phyloP scores from a whole-genome alignment of 2,329 filamentous ascomycete genomes.

The Sporothrix mexicana region DNA sequence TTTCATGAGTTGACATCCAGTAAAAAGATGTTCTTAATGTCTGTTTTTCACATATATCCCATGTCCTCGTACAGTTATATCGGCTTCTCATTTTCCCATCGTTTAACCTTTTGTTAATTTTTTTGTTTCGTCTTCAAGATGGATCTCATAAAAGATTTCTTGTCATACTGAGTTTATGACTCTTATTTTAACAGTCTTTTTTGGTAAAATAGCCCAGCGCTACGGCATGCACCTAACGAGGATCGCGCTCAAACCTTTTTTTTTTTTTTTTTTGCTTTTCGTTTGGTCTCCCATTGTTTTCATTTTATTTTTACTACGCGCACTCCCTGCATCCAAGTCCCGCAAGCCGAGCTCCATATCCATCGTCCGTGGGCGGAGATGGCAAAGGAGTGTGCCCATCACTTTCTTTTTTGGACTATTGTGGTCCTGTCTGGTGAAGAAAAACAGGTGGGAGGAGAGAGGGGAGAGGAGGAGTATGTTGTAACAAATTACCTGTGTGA shows the following conservation, averaged over 20 bases:
- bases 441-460: too few relatives aligned
- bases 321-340: neutral
- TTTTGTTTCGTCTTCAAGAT: neutral
- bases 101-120: neutral
- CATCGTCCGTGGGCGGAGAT: slow-evolving; percentile 6
- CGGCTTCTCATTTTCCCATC: neutral
- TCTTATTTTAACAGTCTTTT: neutral
- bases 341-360: neutral
- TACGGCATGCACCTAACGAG: slow-evolving; percentile 9
- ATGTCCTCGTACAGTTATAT: neutral
- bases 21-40: too few relatives aligned
- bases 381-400: too few relatives aligned
- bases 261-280: neutral
- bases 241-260: neutral
- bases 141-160: neutral
- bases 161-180: neutral
- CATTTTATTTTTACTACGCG: neutral
- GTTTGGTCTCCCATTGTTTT: too few relatives aligned
- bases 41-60: too few relatives aligned
- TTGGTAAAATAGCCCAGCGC: neutral
- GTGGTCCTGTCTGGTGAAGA: too few relatives aligned
- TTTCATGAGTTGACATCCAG: too few relatives aligned
- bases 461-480: neutral
- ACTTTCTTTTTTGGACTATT: too few relatives aligned
- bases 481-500: neutral